Evolutionary conservation across 306 rosid species (phyloP).

Genomic region (Vigna unguiculata): DNA sequence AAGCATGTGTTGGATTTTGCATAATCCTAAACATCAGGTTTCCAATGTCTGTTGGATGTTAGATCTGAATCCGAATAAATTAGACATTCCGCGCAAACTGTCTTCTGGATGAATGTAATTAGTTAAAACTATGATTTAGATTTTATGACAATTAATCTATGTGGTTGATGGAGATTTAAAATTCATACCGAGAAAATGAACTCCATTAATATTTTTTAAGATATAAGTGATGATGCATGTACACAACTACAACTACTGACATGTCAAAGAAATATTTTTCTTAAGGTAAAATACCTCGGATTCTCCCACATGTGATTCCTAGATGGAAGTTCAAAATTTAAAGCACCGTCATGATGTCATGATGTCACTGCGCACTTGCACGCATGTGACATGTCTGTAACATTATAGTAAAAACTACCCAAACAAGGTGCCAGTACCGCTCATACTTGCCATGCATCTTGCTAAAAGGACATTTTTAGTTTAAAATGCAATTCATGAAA

Average conservation of each 20-base stretch:
- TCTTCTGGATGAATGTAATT: not conserved
- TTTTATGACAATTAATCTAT: too few species aligned
- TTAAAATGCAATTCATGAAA: too few species aligned
- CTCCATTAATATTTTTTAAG: too few species aligned
- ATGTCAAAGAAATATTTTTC: not conserved
- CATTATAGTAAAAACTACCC: not conserved
- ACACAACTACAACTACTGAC: not conserved
- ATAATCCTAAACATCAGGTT: not conserved
- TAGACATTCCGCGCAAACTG: not conserved
- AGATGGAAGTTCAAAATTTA: not conserved
- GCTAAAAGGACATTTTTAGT: not conserved
- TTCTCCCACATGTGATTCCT: constrained; percentile 11
- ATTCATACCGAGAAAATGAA: too few species aligned
- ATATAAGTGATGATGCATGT: not conserved
- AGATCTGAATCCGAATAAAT: constrained; percentile 35
- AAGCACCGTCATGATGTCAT: not conserved
- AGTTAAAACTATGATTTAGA: too few species aligned
- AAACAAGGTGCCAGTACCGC: not conserved
- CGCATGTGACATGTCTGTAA: constrained; percentile 18
- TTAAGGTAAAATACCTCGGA: constrained; percentile 12
- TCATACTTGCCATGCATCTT: not conserved
- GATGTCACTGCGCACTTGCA: constrained; percentile 1
- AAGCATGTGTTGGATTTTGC: constrained; percentile 18
- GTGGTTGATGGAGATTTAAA: too few species aligned
- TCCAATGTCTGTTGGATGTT: constrained; percentile 35